phyloP scores from a whole-genome alignment of 495 filamentous ascomycete genomes.

The Penicillium dipodomyicola region DNA sequence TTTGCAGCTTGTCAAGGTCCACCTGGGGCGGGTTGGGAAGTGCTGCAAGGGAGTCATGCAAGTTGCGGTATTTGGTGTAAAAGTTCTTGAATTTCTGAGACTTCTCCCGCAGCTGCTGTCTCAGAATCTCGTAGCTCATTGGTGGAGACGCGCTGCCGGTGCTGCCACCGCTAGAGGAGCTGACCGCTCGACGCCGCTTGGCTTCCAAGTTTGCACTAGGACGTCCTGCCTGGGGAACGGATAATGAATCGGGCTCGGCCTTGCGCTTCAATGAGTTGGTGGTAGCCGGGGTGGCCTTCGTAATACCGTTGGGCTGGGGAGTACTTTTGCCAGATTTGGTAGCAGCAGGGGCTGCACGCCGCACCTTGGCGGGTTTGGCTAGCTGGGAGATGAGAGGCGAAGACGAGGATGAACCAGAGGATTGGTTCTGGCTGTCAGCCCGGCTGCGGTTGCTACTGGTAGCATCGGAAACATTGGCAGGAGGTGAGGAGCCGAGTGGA shows the following conservation, averaged over 20 bases:
- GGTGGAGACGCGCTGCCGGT: conserved; percentile 49
- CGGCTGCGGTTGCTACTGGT: conserved; percentile 41
- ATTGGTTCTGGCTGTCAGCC: conserved; percentile 44
- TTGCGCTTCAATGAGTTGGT: conserved; percentile 52
- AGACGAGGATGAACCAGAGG: conserved; percentile 44
- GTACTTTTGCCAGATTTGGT: conserved; percentile 12
- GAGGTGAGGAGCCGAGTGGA: conserved; percentile 71
- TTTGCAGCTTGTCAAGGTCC: conserved; percentile 56
- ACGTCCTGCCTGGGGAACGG: conserved; percentile 26
- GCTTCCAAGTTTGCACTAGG: conserved; percentile 37
- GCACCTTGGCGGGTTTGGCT: conserved; percentile 27
- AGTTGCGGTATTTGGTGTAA: conserved; percentile 60
- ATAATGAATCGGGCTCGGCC: conserved; percentile 36
- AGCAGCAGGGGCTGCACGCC: conserved; percentile 9
- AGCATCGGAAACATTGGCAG: conserved; percentile 69
- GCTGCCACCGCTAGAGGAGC: conserved; percentile 47
- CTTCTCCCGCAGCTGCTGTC: conserved; percentile 48
- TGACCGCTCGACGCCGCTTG: conserved; percentile 47
- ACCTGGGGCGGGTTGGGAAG: conserved; percentile 51
- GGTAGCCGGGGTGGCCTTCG: conserved; percentile 25
- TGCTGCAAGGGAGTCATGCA: conserved; percentile 58
- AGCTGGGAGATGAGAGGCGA: conserved; percentile 46
- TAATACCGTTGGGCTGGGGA: conserved; percentile 27
- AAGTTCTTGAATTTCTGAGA: conserved; percentile 59
- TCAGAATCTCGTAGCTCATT: conserved; percentile 41